Conservation (phyloP, 192 early-diverging fungal species). For the Coemansia sp. region DNA sequence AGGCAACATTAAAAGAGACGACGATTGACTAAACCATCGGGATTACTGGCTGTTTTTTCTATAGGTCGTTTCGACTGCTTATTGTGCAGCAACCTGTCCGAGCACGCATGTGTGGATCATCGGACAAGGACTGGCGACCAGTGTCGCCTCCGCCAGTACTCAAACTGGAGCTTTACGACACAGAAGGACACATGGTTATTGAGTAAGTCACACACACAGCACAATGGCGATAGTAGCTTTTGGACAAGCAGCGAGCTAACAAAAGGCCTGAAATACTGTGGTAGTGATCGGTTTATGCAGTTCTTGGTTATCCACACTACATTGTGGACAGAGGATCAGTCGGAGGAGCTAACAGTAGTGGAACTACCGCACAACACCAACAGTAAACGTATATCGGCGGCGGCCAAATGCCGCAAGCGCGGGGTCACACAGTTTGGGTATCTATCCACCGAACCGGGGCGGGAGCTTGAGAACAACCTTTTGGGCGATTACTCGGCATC, state of each 20-base stretch:
- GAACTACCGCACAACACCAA: conserved; percentile 50
- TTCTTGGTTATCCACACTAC: conserved; percentile 54
- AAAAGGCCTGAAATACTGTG: not conserved
- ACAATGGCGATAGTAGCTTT: not conserved
- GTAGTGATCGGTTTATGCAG: conserved; percentile 46
- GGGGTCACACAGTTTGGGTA: conserved; percentile 46
- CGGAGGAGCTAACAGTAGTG: conserved; percentile 41
- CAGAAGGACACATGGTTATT: conserved; percentile 49
- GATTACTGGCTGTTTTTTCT: not conserved
- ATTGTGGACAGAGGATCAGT: conserved; percentile 32
- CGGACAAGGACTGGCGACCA: conserved; percentile 77
- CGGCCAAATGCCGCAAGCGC: conserved; percentile 51
- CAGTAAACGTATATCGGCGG: conserved; percentile 53
- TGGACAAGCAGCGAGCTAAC: too few relatives aligned
- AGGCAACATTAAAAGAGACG: not conserved
- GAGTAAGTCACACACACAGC: conserved; percentile 15
- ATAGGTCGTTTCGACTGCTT: conserved; percentile 60
- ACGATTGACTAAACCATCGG: not conserved
- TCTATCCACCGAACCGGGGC: conserved; percentile 20
- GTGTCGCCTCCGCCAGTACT: conserved; percentile 77
- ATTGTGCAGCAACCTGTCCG: conserved; percentile 75
- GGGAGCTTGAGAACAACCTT: conserved; percentile 48
- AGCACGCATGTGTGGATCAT: conserved; percentile 78
- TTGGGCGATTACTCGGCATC: conserved; percentile 45
- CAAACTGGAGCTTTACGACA: conserved; percentile 61